These are phyloP conservation scores for Allium cepa DNA, from an alignment of 106 monocot species.

Conservation along the genomic window DNA sequence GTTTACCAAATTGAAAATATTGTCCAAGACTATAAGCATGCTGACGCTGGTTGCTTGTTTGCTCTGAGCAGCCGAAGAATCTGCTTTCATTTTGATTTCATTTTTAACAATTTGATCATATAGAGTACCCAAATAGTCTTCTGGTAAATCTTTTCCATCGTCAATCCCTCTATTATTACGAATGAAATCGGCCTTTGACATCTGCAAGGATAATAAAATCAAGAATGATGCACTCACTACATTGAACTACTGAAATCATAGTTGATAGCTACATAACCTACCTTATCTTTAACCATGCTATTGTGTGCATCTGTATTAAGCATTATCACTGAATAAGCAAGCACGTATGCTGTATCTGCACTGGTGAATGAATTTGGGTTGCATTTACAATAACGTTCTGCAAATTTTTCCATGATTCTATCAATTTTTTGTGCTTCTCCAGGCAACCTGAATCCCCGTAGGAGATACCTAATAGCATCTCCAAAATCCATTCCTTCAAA, in stretches of 20 bases:
- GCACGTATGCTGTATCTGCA: conserved; percentile 99
- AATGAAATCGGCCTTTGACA: conserved; percentile 96
- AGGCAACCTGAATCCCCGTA: conserved; percentile 89
- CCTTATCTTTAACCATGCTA: conserved; percentile 98
- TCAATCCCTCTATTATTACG: conserved; percentile 95
- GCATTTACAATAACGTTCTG: conserved; percentile 97
- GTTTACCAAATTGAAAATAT: conserved; percentile 75
- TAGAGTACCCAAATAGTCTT: conserved; percentile 75
- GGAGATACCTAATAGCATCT: conserved; percentile 89
- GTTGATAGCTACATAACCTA: conserved; percentile 10
- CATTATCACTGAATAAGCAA: conserved; percentile 99
- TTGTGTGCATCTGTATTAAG: conserved; percentile 99
- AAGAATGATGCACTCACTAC: not conserved
- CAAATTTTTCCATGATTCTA: conserved; percentile 99
- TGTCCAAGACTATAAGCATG: conserved; percentile 86
- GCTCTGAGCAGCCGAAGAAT: conserved; percentile 58
- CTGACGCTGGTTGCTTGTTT: conserved; percentile 77
- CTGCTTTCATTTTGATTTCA: conserved; percentile 98
- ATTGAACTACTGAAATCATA: not conserved
- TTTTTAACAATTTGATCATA: conserved; percentile 93
- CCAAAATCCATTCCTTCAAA: conserved; percentile 94
- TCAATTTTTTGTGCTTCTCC: conserved; percentile 99
- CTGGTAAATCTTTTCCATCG: conserved; percentile 95
- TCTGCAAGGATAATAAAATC: conserved; percentile 30
- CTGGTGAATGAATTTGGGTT: conserved; percentile 82